These are phyloP conservation scores for Cryptosporidium ryanae DNA, from an alignment of 169 alveolate genomes.

Conservation along the genomic window DNA sequence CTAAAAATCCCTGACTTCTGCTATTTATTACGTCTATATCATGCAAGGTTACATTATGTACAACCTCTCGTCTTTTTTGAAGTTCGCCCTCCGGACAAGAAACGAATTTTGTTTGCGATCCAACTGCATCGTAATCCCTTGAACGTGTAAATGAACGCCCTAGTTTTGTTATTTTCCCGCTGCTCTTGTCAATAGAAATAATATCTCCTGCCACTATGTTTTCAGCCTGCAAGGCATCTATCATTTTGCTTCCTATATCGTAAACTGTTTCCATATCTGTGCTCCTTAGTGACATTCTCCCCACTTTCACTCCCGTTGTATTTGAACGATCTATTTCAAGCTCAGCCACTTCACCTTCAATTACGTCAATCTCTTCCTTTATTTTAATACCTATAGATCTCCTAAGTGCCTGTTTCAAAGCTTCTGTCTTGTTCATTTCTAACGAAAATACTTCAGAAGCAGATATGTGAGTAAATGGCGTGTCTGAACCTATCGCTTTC, in stretches of 20 bases:
- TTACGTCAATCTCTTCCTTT: slow-evolving; percentile 97
- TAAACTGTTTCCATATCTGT: slow-evolving; percentile 99
- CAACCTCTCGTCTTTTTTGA: slow-evolving; percentile 97
- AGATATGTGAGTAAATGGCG: slow-evolving; percentile 97
- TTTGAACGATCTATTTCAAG: slow-evolving; percentile 94
- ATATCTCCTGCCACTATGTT: slow-evolving; percentile 93
- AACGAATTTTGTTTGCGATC: slow-evolving; percentile 91
- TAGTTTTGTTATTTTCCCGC: slow-evolving; percentile 95
- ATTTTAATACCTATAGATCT: slow-evolving; percentile 98
- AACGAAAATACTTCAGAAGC: slow-evolving; percentile 98
- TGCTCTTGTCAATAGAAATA: slow-evolving; percentile 96
- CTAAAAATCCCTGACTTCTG: slow-evolving; percentile 96
- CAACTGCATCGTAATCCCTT: slow-evolving; percentile 98
- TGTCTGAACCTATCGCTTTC: slow-evolving; percentile 95
- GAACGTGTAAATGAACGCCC: slow-evolving; percentile 97
- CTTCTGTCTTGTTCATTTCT: slow-evolving; percentile 98
- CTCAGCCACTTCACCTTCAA: slow-evolving; percentile 99
- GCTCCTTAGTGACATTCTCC: slow-evolving; percentile 96
- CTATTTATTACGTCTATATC: slow-evolving; percentile 99
- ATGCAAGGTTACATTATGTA: slow-evolving; percentile 98
- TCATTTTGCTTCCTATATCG: slow-evolving; percentile 96
- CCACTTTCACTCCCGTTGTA: slow-evolving; percentile 89
- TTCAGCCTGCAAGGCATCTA: slow-evolving; percentile 88
- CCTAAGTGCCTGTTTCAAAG: slow-evolving; percentile 95
- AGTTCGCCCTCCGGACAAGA: slow-evolving; percentile 99